Percentiles rank a stretch among this genome's conserved stretches.
phyloP scores from a whole-genome alignment of 768 basidiomycete genomes.

The Lactifluus subvellereus region DNA sequence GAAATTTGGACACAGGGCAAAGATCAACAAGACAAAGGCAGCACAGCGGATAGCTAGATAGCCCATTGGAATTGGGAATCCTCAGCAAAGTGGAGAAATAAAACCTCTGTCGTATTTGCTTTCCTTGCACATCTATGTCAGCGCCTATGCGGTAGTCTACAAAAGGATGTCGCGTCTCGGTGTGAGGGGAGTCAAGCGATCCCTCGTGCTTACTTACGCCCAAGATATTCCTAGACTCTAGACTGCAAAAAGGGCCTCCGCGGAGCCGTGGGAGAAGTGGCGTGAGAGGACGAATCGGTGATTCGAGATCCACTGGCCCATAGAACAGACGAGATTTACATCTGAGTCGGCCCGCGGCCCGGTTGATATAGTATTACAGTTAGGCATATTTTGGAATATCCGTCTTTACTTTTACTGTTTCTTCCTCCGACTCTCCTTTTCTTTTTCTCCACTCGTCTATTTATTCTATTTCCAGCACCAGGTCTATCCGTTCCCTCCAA shows the following conservation, averaged over 20 bases:
- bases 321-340: too few relatives aligned
- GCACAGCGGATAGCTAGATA: constrained; percentile 13
- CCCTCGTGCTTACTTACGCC: too few relatives aligned
- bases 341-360: too few relatives aligned
- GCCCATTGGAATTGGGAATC: not conserved
- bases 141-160: too few relatives aligned
- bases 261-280: not conserved
- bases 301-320: too few relatives aligned
- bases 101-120: not conserved
- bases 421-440: not conserved
- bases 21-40: constrained; percentile 66
- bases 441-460: not conserved
- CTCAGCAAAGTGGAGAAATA: not conserved
- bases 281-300: not conserved
- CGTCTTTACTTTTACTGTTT: too few relatives aligned
- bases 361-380: too few relatives aligned
- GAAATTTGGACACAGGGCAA: constrained; percentile 83
- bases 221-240: too few relatives aligned
- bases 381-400: too few relatives aligned
- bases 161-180: not conserved
- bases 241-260: not conserved
- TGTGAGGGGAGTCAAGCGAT: too few relatives aligned
- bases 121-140: not conserved
- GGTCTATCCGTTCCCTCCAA: not conserved
- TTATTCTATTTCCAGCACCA: not conserved